These are phyloP conservation scores for Fusarium bulbicola DNA, from an alignment of 2,329 filamentous ascomycete genomes.

Conservation along the genomic window DNA sequence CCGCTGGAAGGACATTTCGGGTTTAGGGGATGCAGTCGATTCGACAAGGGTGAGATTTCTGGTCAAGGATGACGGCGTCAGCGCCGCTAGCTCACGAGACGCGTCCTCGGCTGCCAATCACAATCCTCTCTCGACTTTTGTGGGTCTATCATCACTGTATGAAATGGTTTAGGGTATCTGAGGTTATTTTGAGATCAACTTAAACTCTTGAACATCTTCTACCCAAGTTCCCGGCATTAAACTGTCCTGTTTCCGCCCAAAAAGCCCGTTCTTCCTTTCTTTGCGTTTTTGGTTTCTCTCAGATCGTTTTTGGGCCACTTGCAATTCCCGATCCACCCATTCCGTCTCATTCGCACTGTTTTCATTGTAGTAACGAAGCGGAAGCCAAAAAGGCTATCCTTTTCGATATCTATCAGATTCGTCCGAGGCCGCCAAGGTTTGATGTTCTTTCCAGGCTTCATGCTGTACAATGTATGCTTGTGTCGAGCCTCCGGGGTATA, in stretches of 20 bases:
- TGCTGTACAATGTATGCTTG: neutral
- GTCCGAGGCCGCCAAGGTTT: neutral
- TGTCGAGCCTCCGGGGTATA: neutral
- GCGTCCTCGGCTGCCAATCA: conserved; percentile 10
- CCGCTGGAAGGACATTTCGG: neutral
- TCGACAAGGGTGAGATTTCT: neutral
- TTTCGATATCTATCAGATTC: neutral
- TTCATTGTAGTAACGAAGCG: neutral
- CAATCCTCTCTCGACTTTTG: fast-evolving
- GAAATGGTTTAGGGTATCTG: neutral
- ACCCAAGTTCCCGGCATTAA: neutral
- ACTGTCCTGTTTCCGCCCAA: neutral
- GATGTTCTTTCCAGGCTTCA: neutral
- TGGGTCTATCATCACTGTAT: neutral
- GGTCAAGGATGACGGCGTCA: neutral
- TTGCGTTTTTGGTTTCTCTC: neutral
- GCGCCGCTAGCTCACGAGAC: neutral
- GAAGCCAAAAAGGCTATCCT: neutral
- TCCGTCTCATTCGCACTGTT: neutral
- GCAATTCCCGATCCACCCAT: neutral
- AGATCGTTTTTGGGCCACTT: neutral
- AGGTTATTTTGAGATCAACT: neutral
- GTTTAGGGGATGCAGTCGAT: neutral
- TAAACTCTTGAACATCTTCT: neutral
- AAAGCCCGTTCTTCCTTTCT: neutral